These are phyloP conservation scores for Eryngium alpinum DNA, from an alignment of 140 eudicot species.

Conservation along the genomic window DNA sequence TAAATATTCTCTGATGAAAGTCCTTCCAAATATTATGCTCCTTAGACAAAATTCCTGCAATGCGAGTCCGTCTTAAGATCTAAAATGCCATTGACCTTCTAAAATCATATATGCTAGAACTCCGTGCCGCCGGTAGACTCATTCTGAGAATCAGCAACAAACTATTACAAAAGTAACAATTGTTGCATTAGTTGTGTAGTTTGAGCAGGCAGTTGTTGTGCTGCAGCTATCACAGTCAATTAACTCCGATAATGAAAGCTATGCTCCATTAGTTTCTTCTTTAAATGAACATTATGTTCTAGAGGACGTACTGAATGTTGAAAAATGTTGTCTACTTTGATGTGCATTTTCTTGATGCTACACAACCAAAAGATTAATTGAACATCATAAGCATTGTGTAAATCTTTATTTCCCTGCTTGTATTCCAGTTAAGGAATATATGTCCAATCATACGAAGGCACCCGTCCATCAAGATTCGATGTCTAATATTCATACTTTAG, in stretches of 20 bases:
- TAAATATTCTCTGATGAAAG: constrained; percentile 44
- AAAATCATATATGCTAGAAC: constrained; percentile 35
- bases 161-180: constrained; percentile 35
- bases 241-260: constrained; percentile 30
- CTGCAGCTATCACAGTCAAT: constrained; percentile 40
- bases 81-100: constrained; percentile 60
- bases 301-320: no score
- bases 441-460: no score
- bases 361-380: constrained; percentile 36
- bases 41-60: constrained; percentile 29
- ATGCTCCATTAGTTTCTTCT: constrained; percentile 28
- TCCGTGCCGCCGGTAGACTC: constrained; percentile 38
- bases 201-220: no score
- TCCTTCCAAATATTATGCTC: constrained; percentile 54
- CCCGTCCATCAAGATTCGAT: no score
- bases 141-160: constrained; percentile 37
- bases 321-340: no score
- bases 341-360: no score
- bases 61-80: constrained; percentile 37
- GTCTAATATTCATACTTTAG: no score
- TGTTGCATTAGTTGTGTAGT: constrained; percentile 51
- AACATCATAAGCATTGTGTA: no score
- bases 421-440: no score
- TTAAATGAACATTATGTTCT: no score
- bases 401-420: no score